Evolutionary conservation across 2,329 filamentous ascomycete species (phyloP).

Genomic region (Trichoderma brevicompactum): DNA sequence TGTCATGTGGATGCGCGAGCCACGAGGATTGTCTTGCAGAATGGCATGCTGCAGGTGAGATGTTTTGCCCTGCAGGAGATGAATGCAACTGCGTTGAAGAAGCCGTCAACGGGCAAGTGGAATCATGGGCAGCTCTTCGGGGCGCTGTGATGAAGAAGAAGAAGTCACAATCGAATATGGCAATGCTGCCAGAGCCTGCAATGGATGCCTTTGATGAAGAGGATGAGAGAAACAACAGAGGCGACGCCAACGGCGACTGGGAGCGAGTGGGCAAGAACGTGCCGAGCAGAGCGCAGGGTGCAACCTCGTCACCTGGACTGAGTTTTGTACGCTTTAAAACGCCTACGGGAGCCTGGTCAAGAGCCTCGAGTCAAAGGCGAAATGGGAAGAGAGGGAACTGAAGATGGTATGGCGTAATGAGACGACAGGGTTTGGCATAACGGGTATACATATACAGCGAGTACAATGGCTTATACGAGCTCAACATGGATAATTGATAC

Average conservation of each 20-base stretch:
- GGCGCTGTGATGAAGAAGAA: slow-evolving; percentile 43
- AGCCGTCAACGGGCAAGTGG: slow-evolving; percentile 60
- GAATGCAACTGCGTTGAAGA: slow-evolving; percentile 66
- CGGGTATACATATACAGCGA: background rate
- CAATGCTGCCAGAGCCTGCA: slow-evolving; percentile 39
- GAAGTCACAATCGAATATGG: slow-evolving; percentile 31
- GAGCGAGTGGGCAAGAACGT: slow-evolving; percentile 37
- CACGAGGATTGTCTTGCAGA: slow-evolving; percentile 63
- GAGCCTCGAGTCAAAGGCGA: slow-evolving; percentile 45
- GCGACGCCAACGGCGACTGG: slow-evolving; percentile 34
- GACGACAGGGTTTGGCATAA: background rate
- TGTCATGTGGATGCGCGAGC: slow-evolving; percentile 65
- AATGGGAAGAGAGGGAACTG: slow-evolving; percentile 24
- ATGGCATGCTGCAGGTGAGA: slow-evolving; percentile 62
- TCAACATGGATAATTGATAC: background rate
- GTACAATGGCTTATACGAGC: background rate
- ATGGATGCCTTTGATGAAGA: slow-evolving; percentile 40
- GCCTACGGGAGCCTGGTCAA: slow-evolving; percentile 53
- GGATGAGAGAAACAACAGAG: slow-evolving; percentile 29
- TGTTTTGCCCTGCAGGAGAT: slow-evolving; percentile 64
- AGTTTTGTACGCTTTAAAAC: slow-evolving; percentile 57
- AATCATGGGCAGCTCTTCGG: slow-evolving; percentile 60
- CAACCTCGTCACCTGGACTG: slow-evolving; percentile 45
- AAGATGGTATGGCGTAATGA: background rate
- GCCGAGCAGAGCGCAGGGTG: slow-evolving; percentile 34